Evolutionary conservation across 2,329 filamentous ascomycete genomes (phyloP), one percentile per base, ranked within the genome.

Genomic region (Dactylellina parvicollis): DNA sequence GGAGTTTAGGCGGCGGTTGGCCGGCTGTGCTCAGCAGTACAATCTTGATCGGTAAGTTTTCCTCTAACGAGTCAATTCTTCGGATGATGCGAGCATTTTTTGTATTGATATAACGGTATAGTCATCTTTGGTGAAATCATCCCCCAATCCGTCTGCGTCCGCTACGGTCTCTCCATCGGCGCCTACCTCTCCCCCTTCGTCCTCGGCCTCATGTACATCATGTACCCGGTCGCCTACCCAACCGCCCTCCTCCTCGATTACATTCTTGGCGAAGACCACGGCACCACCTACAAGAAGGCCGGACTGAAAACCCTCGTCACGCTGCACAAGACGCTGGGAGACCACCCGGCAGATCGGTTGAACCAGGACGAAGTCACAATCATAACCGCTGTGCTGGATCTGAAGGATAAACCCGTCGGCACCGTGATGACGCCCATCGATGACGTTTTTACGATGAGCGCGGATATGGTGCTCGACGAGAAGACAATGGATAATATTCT

Each of bases 311-410:
- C 95, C 0, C 85, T 99, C 28, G 95, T 99, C 26, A 96, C 92
- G 0, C 85, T 99, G 14, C 95, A 99, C 83, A 92, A 96, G 81
- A 96, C 91, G 1, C 83, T 98, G 10, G 95, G 95, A 26, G 89
- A 92, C 47, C 90, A 90, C 28, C 90, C 90, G 9, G 86, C 86
- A 38, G 92, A 99, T 79, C 90, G 95, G 67, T 84, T 99, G 60
- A 98, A 97, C 81, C 90, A 96, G 77, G 95, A 99, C 79, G 95
- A 99, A 81, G 95, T 99, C 76, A 98, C 95, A 72, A 99, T 99
- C 80, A 99, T 99, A 81, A 96, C 92, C 76, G 94, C 95, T 36
- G 95, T 98, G 12, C 83, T 99, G 66, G 95, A 99, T 79, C 84
- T 99, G 76, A 99, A 98, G 83, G 93, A 95, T 77, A 99, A 99